Conservation (phyloP, 345 rosid species). For the Aquilaria sinensis region DNA sequence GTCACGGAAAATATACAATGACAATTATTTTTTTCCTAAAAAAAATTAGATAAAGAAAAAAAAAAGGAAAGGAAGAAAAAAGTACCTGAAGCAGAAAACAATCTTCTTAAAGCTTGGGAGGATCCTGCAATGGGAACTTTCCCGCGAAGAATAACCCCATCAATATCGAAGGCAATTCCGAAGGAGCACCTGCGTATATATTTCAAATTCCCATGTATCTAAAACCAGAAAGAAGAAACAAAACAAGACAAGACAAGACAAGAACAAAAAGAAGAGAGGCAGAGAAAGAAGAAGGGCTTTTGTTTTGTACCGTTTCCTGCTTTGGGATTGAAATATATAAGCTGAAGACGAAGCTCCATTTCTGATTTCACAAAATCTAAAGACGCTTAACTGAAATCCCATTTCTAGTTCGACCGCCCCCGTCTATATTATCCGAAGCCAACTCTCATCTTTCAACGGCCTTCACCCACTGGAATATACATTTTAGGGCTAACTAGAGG, state of each 20-base stretch:
- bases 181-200: slow-evolving; percentile 25
- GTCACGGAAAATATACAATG: background rate
- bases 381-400: slow-evolving; percentile 9
- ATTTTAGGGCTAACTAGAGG: too few species aligned
- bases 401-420: background rate
- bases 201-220: background rate
- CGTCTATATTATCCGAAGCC: too few species aligned
- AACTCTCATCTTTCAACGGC: too few species aligned
- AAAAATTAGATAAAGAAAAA: background rate
- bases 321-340: slow-evolving; percentile 8
- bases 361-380: slow-evolving; percentile 14
- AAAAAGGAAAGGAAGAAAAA: background rate
- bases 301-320: slow-evolving; percentile 6
- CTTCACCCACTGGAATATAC: too few species aligned
- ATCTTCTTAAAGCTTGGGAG: slow-evolving; percentile 31
- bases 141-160: slow-evolving; percentile 46
- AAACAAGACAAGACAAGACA: background rate
- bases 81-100: slow-evolving; percentile 28
- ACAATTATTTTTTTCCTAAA: background rate
- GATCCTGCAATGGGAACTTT: slow-evolving; percentile 39
- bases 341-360: slow-evolving; percentile 7
- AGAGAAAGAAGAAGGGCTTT: background rate
- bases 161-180: slow-evolving; percentile 45
- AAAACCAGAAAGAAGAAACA: slow-evolving; percentile 1
- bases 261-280: background rate